Base-by-base conservation (phyloP, 2,329 filamentous ascomycete species). In the Elsinoe necatrix region DNA sequence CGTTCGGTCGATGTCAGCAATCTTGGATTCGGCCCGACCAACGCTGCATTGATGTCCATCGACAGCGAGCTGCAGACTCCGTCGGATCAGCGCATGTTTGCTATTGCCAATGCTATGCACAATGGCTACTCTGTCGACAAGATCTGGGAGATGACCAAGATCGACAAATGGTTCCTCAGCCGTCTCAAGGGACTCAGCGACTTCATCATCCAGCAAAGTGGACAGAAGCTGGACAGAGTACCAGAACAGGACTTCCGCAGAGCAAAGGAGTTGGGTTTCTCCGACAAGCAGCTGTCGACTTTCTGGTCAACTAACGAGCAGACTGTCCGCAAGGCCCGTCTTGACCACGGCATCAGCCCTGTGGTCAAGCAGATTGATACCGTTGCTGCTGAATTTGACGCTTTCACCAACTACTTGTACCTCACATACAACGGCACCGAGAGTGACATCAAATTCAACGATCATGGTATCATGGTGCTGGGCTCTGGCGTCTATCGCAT, bases 351-450 rank as follows among this genome's bases (percentile, higher is more conserved):
- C 42, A 89, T 98, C 65, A 82, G 82, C 61, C 93, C 93, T 0
- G 86, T 89, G 60, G 92, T 96, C 56, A 97, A 97, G 80, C 92
- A 97, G 75, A 97, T 98, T 59, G 93, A 98, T 74, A 98, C 93
- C 0, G 93, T 98, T 48, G 93, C 93, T 51, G 93, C 91, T 14
- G 93, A 98, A 72, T 97, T 96, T 76, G 92, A 92, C 5, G 87
- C 89, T 4, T 86, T 82, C 63, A 97, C 93, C 18, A 97, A 98
- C 73, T 98, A 98, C 69, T 81, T 97, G 9, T 97, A 97, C 72
- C 77, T 95, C 60, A 97, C 93, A 0, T 97, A 97, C 77, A 96
- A 96, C 67, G 92, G 87, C 12, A 84, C 83, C 0, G 87, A 92
- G 71, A 85, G 87, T 63, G 93, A 98, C 65, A 77, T 97, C 56